Conservation (phyloP, 1,139 yeast species). For the Pneumocystis wakefieldiae region DNA sequence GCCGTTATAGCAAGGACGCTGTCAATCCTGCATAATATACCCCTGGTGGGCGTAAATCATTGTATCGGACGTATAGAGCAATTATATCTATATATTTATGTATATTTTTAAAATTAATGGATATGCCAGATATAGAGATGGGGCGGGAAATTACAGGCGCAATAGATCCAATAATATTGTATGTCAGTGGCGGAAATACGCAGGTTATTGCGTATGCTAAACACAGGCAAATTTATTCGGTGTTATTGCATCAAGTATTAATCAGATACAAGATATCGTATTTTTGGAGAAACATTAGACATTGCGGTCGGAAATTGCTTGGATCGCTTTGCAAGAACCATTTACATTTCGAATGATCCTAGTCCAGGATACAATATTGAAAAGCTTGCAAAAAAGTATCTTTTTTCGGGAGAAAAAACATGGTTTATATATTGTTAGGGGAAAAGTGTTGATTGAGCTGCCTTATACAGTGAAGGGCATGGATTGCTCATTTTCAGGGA, state of each 20-base stretch:
- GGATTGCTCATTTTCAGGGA: conserved; percentile 96
- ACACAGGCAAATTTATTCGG: conserved; percentile 33
- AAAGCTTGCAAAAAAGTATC: conserved; percentile 58
- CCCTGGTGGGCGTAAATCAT: conserved; percentile 88
- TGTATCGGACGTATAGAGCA: conserved; percentile 57
- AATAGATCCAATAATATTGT: conserved; percentile 80
- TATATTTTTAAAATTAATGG: not conserved
- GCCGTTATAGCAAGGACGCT: conserved; percentile 85
- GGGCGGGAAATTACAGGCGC: conserved; percentile 97
- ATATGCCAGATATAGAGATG: conserved; percentile 63
- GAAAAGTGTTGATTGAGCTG: conserved; percentile 52
- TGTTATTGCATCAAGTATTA: not conserved
- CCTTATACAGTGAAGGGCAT: conserved; percentile 97
- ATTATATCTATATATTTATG: not conserved
- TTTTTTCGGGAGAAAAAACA: conserved; percentile 14
- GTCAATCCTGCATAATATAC: conserved; percentile 64
- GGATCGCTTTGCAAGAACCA: conserved; percentile 86
- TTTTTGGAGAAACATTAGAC: conserved; percentile 92
- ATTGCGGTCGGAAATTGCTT: conserved; percentile 95
- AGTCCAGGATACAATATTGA: conserved; percentile 97
- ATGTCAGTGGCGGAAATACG: conserved; percentile 96
- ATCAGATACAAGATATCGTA: conserved; percentile 39
- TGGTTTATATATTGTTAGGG: conserved; percentile 23
- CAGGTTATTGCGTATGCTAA: conserved; percentile 94
- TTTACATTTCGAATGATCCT: conserved; percentile 79